Percentiles rank a stretch among this genome's conserved stretches.
Evolutionary conservation across 192 early-diverging fungal genomes (phyloP).

Genomic region (Gryganskiella cystojenkinii): DNA sequence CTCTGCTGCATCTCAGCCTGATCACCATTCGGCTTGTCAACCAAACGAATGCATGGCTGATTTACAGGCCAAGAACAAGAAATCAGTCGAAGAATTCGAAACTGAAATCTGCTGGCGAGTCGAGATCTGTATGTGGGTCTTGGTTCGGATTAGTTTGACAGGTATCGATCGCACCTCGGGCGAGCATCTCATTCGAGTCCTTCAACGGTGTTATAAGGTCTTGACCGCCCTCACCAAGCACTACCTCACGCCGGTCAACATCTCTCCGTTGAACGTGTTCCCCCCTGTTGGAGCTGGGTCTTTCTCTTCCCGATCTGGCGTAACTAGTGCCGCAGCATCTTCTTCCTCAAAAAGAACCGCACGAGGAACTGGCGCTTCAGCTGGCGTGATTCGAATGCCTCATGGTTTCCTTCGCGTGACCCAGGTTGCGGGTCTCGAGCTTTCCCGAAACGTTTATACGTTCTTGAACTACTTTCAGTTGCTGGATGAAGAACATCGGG

Average conservation of each 20-base stretch:
- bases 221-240: conserved; percentile 56
- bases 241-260: conserved; percentile 21
- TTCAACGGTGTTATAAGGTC: conserved; percentile 61
- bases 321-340: not conserved
- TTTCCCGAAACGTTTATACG: conserved; percentile 65
- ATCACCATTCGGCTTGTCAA: not conserved
- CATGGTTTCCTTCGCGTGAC: conserved; percentile 59
- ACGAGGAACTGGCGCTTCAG: not conserved
- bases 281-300: too few relatives aligned
- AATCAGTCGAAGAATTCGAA: conserved; percentile 48
- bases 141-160: conserved; percentile 56
- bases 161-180: conserved; percentile 50
- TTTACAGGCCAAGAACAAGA: not conserved
- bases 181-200: conserved; percentile 59
- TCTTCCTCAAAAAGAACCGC: not conserved
- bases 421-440: conserved; percentile 51
- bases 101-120: conserved; percentile 52
- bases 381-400: conserved; percentile 29
- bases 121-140: conserved; percentile 45
- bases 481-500: conserved; percentile 33
- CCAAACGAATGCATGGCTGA: not conserved
- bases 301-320: not conserved
- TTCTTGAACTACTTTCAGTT: conserved; percentile 55
- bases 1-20: not conserved
- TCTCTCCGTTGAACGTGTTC: conserved; percentile 23